These are phyloP conservation scores for Dictyostelium firmibasis DNA, from an alignment of 78 protist species.

Conservation along the genomic window DNA sequence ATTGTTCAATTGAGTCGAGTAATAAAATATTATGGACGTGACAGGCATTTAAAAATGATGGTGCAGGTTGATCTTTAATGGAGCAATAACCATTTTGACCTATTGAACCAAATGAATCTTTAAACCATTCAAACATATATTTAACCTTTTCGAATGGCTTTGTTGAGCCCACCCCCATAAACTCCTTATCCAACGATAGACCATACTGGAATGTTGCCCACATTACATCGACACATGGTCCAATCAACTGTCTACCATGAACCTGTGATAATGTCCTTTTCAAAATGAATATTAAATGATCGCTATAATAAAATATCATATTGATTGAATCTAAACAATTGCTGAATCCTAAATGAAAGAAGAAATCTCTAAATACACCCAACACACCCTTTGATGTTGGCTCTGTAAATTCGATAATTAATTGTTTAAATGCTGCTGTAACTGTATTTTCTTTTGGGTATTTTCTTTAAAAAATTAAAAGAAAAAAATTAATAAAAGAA, in stretches of 20 bases:
- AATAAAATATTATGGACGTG: background rate
- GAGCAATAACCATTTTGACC: background rate
- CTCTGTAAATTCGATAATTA: background rate
- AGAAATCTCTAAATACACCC: conserved; percentile 26
- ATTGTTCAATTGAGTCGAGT: background rate
- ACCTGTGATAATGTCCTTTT: background rate
- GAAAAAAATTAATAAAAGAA: background rate
- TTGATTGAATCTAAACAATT: background rate
- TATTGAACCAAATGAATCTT: background rate
- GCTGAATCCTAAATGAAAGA: background rate
- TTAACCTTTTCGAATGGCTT: background rate
- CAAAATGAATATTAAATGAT: conserved; percentile 14
- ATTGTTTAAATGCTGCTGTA: conserved; percentile 5
- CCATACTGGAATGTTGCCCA: conserved; percentile 32
- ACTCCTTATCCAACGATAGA: background rate
- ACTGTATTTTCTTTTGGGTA: background rate
- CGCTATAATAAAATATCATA: conserved; percentile 16
- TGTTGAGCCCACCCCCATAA: background rate
- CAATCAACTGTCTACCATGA: background rate
- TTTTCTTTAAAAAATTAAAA: background rate
- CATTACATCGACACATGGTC: conserved; percentile 8
- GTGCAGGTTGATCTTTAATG: background rate
- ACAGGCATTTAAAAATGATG: background rate
- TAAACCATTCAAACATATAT: conserved; percentile 1
- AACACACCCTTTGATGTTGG: background rate